These are phyloP conservation scores for Penicillium rolfsii DNA, from an alignment of 2,329 filamentous ascomycete species.

Conservation along the genomic window DNA sequence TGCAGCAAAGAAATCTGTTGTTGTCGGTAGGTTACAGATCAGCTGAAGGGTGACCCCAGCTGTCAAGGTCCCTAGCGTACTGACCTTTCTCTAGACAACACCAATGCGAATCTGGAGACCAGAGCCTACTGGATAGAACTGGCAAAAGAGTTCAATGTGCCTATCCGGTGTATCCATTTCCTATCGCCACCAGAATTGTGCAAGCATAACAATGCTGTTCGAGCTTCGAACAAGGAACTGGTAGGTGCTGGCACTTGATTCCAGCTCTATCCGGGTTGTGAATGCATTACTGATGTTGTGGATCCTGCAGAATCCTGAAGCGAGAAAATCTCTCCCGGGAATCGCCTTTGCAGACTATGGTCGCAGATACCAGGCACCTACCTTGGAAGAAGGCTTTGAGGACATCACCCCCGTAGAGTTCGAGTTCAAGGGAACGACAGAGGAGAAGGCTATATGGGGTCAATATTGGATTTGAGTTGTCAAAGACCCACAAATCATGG, in stretches of 20 bases:
- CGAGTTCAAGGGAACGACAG: constrained; percentile 68
- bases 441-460: constrained; percentile 72
- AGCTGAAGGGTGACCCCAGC: not conserved
- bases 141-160: constrained; percentile 69
- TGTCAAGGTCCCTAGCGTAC: not conserved
- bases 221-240: constrained; percentile 62
- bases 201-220: constrained; percentile 86
- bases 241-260: constrained; percentile 31
- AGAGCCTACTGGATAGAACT: constrained; percentile 78
- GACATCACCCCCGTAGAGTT: constrained; percentile 80
- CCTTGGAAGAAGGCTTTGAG: constrained; percentile 75
- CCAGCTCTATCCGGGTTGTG: not conserved
- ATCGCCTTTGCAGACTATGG: constrained; percentile 79
- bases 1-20: constrained; percentile 68
- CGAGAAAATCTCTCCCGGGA: constrained; percentile 70
- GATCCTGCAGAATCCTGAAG: constrained; percentile 70
- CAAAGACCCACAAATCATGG: not conserved
- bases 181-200: constrained; percentile 69
- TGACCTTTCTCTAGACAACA: constrained; percentile 71
- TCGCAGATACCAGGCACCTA: constrained; percentile 73
- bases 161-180: constrained; percentile 86
- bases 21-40: constrained; percentile 66
- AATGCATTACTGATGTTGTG: not conserved
- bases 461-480: constrained; percentile 67
- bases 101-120: constrained; percentile 82